Evolutionary conservation across 139 green algal species (phyloP), one percentile per base, ranked within the genome.

Genomic region (Tetraselmis striata): DNA sequence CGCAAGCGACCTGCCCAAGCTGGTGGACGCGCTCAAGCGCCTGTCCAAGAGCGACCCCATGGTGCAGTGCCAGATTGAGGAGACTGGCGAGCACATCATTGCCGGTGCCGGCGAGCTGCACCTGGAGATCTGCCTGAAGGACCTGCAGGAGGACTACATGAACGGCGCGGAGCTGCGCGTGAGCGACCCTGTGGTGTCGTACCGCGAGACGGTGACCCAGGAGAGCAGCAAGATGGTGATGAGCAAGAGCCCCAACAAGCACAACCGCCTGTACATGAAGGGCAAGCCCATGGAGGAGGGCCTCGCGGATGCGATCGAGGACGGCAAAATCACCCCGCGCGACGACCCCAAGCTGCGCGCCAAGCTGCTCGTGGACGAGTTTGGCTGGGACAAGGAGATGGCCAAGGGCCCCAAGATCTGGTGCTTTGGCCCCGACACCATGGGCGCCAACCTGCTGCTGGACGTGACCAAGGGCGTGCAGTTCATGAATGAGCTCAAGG

Each of bases 401-500:
- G 91, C 95, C 86, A 98, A 97, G 93, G 45, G 45, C 45, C 45
- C 45, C 45, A 99, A 99, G 96, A 99, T 99, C 90, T 99, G 97
- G 97, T 96, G 92, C 90, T 99, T 99, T 83, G 97, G 97, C 82
- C 97, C 97, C 78, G 97, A 99, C 91, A 99, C 97, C 79, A 96
- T 88, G 18, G 97, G 97, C 84, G 95, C 97, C 87, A 99, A 99
- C 94, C 85, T 99, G 85, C 83, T 99, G 76, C 87, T 97, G 0
- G 97, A 99, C 87, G 91, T 97, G 59, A 97, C 94, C 89, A 99
- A 99, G 95, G 97, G 97, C 86, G 97, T 99, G 86, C 96, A 99
- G 93, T 99, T 98, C 92, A 90, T 99, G 84, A 99, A 98, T 85
- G 97, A 99, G 92, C 99, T 99, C 92, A 99, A 98, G 93, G 97